phyloP scores from a whole-genome alignment of 495 filamentous ascomycete genomes.

The Letharia lupina region DNA sequence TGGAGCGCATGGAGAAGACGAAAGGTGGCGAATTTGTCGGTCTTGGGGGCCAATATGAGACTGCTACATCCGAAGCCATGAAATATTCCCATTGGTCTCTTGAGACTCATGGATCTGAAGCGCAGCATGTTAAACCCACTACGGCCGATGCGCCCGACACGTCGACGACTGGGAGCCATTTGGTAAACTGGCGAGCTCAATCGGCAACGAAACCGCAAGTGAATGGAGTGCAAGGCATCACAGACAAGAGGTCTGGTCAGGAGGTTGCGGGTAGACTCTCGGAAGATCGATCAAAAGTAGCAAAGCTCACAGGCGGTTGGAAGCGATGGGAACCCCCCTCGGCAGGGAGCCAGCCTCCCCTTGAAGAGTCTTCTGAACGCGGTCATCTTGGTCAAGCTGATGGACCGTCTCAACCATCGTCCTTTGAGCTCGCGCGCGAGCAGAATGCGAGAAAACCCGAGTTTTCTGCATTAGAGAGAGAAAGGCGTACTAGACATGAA shows the following conservation, averaged over 20 bases:
- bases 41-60: background rate
- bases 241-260: background rate
- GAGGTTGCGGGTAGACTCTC: background rate
- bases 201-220: background rate
- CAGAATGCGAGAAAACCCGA: background rate
- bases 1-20: conserved; percentile 11
- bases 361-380: background rate
- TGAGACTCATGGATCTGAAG: background rate
- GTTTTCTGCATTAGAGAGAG: background rate
- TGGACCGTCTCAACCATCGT: background rate
- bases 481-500: background rate
- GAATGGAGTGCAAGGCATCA: background rate
- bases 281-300: background rate
- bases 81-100: background rate
- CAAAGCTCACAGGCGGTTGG: background rate
- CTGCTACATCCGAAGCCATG: background rate
- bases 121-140: background rate
- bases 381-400: background rate
- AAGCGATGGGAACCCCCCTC: background rate
- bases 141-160: background rate
- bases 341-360: background rate
- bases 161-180: background rate
- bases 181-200: background rate
- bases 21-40: conserved; percentile 18
- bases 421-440: background rate